These are phyloP conservation scores for Myxozyma monticola DNA, from an alignment of 805 yeast species.

Conservation along the genomic window DNA sequence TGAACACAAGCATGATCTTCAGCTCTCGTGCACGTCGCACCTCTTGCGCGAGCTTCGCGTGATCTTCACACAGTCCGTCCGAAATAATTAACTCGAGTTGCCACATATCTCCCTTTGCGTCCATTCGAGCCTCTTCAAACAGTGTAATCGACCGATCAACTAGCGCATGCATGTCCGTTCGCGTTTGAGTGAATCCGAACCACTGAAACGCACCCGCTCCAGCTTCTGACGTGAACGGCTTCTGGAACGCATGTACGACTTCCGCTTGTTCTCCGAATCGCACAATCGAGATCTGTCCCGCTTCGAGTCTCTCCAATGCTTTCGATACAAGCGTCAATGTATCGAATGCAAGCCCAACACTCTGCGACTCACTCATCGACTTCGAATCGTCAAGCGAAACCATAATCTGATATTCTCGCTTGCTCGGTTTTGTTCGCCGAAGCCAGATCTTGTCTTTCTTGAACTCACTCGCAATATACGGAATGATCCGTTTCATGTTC, in stretches of 20 bases:
- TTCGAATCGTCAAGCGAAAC: slow-evolving; percentile 96
- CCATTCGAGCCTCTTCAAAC: slow-evolving; percentile 60
- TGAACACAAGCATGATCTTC: slow-evolving; percentile 91
- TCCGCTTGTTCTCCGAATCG: slow-evolving; percentile 83
- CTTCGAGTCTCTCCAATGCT: slow-evolving; percentile 89
- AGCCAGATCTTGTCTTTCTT: slow-evolving; percentile 98
- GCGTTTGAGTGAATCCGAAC: slow-evolving; percentile 86
- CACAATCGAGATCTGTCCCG: slow-evolving; percentile 88
- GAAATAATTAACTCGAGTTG: slow-evolving; percentile 89
- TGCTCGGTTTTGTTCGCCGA: slow-evolving; percentile 94
- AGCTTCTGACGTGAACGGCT: slow-evolving; percentile 76
- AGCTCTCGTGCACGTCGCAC: slow-evolving; percentile 92
- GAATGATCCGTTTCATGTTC: slow-evolving; percentile 96
- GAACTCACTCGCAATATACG: slow-evolving; percentile 96
- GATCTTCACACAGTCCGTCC: slow-evolving; percentile 98
- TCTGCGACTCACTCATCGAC: slow-evolving; percentile 92
- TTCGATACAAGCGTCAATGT: slow-evolving; percentile 91
- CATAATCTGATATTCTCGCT: slow-evolving; percentile 96
- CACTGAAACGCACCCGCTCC: slow-evolving; percentile 83
- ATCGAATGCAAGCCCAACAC: slow-evolving; percentile 89
- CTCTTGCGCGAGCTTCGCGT: slow-evolving; percentile 72
- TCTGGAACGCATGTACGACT: slow-evolving; percentile 86
- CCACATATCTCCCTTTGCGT: slow-evolving; percentile 66
- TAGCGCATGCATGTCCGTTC: slow-evolving; percentile 78
- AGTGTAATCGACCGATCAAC: slow-evolving; percentile 70